Evolutionary conservation across 805 yeast genomes (phyloP).

Genomic region (Millerozyma acaciae): DNA sequence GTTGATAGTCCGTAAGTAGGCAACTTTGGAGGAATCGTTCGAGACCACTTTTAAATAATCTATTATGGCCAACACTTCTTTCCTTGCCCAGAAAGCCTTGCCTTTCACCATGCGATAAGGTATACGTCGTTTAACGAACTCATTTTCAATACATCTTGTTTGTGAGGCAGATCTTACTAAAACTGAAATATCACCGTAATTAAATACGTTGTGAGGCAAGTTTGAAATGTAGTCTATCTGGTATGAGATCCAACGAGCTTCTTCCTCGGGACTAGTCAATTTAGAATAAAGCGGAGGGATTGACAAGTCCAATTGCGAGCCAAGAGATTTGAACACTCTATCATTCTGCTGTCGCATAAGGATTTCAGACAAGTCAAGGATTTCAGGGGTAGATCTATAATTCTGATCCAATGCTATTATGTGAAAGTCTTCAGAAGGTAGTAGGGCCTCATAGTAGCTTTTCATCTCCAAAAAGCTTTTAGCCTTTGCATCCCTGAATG

Average conservation of each 20-base stretch:
- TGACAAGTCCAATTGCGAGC: conserved; percentile 41
- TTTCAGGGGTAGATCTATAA: conserved; percentile 73
- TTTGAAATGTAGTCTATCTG: conserved; percentile 49
- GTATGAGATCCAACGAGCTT: conserved; percentile 55
- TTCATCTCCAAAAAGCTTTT: conserved; percentile 61
- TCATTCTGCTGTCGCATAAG: conserved; percentile 60
- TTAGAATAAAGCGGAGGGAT: conserved; percentile 46
- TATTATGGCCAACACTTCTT: conserved; percentile 59
- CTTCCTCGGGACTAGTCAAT: conserved; percentile 42
- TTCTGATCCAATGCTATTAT: conserved; percentile 56
- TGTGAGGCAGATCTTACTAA: conserved; percentile 63
- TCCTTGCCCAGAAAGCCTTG: conserved; percentile 72
- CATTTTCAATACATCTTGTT: conserved; percentile 62
- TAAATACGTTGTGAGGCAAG: conserved; percentile 41
- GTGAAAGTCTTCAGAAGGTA: conserved; percentile 10
- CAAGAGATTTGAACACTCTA: conserved; percentile 41
- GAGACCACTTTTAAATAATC: conserved; percentile 63
- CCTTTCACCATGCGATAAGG: conserved; percentile 74
- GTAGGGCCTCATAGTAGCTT: conserved; percentile 25
- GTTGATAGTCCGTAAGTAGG: conserved; percentile 54
- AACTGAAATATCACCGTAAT: conserved; percentile 64
- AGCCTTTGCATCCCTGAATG: conserved; percentile 76
- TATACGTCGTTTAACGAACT: conserved; percentile 49
- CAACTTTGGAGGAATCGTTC: conserved; percentile 55
- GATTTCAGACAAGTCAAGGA: conserved; percentile 59